Evolutionary conservation across 768 basidiomycete genomes (phyloP).

Genomic region (Leccinum subgranulosum): DNA sequence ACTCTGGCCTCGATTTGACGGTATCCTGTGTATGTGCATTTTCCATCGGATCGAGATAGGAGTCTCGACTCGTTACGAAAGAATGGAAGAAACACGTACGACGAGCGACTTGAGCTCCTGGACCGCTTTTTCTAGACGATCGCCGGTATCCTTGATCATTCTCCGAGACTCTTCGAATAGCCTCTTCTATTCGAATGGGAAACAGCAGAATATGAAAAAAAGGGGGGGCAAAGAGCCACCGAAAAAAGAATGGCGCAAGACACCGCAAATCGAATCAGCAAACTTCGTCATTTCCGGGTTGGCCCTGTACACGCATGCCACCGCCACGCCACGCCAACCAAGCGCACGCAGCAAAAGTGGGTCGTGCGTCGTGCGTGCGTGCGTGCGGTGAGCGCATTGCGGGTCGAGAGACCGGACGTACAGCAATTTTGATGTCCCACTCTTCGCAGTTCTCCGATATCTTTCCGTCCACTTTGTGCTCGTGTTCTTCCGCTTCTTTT

Average conservation of each 20-base stretch:
- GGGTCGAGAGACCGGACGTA: constrained; percentile 35
- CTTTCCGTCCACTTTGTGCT: constrained; percentile 59
- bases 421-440: constrained; percentile 77
- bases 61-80: constrained; percentile 14
- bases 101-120: constrained; percentile 64
- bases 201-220: neutral
- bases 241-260: constrained; percentile 6
- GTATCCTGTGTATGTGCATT: constrained; percentile 22
- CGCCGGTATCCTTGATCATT: constrained; percentile 71
- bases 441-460: constrained; percentile 59
- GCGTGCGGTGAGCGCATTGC: neutral
- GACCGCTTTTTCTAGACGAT: constrained; percentile 57
- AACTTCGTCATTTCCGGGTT: constrained; percentile 24
- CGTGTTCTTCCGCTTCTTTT: constrained; percentile 59
- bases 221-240: constrained; percentile 12
- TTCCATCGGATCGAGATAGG: constrained; percentile 5
- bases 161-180: constrained; percentile 75
- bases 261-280: constrained; percentile 18
- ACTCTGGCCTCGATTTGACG: constrained; percentile 25
- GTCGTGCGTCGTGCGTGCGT: neutral
- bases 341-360: constrained; percentile 15
- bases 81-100: constrained; percentile 46
- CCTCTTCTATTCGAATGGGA: constrained; percentile 43
- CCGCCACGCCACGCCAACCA: constrained; percentile 7
- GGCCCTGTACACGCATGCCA: constrained; percentile 18